Percentiles rank a stretch among this genome's conserved stretches.
Evolutionary conservation across 192 early-diverging fungal species (phyloP).

Genomic region (Entophlyctis luteolus): DNA sequence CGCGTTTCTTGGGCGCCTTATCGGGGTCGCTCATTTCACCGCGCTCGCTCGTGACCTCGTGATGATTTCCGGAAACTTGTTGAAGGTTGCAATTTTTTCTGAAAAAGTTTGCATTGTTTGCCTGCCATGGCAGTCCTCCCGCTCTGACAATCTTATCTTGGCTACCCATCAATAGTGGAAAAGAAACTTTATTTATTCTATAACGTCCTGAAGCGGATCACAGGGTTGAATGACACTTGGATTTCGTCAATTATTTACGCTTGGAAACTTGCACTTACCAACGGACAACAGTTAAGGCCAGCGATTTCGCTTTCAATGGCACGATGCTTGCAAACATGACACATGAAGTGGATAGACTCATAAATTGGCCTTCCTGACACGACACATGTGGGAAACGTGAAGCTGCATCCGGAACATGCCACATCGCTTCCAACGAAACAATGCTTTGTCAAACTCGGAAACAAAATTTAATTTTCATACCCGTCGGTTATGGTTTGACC

Average conservation of each 20-base stretch:
- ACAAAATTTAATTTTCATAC: constrained; percentile 5
- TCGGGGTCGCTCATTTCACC: too few species aligned
- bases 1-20: too few species aligned
- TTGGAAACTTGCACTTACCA: constrained; percentile 34
- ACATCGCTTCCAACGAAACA: constrained; percentile 30
- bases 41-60: too few species aligned
- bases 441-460: neutral
- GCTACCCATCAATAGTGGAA: too few species aligned
- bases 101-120: too few species aligned
- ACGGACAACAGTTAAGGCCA: constrained; percentile 45
- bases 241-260: neutral
- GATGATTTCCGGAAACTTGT: too few species aligned
- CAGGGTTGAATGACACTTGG: neutral
- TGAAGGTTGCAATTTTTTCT: too few species aligned
- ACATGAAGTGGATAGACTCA: constrained; percentile 58
- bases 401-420: constrained; percentile 44
- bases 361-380: constrained; percentile 54
- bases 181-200: too few species aligned
- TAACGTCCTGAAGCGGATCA: too few species aligned
- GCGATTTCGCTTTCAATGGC: constrained; percentile 57
- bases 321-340: constrained; percentile 59
- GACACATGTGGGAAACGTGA: constrained; percentile 56
- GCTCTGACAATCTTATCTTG: too few species aligned
- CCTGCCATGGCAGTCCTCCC: too few species aligned
- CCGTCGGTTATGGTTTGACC: constrained; percentile 25